Conservation (phyloP, 768 basidiomycete species). For the Serendipita sp. region DNA sequence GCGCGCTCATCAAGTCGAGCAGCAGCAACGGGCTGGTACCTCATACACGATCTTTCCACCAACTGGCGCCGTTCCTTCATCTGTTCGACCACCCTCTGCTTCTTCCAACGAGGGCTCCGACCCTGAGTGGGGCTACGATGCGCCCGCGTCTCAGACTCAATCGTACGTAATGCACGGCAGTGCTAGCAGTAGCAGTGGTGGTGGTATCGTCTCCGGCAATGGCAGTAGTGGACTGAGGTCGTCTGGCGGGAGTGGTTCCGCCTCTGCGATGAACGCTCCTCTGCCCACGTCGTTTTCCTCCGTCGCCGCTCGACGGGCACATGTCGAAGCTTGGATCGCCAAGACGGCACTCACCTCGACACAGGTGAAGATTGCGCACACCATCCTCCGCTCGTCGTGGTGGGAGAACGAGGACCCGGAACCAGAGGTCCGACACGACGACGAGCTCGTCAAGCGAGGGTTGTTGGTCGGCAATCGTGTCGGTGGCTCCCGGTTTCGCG, state of each 20-base stretch:
- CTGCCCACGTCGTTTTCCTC: too few species aligned
- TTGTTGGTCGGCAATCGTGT: neutral
- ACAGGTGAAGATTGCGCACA: neutral
- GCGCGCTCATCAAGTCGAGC: too few species aligned
- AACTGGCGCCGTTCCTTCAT: too few species aligned
- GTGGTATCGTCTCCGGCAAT: neutral
- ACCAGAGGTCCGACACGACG: neutral
- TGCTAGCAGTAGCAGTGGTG: neutral
- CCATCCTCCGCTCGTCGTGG: neutral
- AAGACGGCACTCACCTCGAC: neutral
- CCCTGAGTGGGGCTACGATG: too few species aligned
- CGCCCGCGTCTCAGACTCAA: too few species aligned
- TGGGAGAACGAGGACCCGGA: slow-evolving; percentile 3
- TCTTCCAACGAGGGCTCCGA: too few species aligned
- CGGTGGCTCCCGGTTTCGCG: neutral
- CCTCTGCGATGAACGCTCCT: neutral
- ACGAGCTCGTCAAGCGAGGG: neutral
- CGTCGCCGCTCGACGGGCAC: neutral
- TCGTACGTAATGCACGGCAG: too few species aligned
- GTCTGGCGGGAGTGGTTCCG: neutral
- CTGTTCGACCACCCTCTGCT: too few species aligned
- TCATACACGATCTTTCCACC: too few species aligned
- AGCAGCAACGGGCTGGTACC: too few species aligned
- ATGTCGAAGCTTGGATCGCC: neutral
- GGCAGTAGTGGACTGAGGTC: neutral